phyloP scores from a whole-genome alignment of 306 rosid species.

The Citrullus colocynthis region DNA sequence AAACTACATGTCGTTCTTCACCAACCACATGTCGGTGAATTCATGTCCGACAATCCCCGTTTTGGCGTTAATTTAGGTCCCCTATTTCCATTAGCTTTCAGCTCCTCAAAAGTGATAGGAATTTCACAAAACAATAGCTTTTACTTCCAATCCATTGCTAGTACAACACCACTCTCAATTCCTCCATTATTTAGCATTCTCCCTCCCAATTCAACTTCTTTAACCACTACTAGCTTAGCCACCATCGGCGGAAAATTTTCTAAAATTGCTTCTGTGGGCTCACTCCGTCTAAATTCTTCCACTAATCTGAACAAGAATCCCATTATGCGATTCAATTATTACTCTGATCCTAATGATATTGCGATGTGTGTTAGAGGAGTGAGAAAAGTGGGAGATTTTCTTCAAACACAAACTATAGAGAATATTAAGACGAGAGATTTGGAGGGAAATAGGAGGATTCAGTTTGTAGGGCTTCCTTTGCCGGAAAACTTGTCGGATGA shows the following conservation, averaged over 20 bases:
- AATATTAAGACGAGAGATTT: background rate
- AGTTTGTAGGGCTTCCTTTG: background rate
- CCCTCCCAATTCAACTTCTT: background rate
- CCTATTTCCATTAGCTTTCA: background rate
- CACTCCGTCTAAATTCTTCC: background rate
- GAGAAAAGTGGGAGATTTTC: background rate
- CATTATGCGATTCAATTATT: background rate
- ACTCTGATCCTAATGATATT: background rate
- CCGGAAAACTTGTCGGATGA: background rate
- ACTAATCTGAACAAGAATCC: background rate
- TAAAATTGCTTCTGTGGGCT: background rate
- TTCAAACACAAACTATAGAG: background rate
- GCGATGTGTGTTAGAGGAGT: background rate
- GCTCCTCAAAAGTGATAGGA: background rate
- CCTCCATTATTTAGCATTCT: background rate
- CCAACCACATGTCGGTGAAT: slow-evolving; percentile 12
- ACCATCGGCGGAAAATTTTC: background rate
- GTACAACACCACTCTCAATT: background rate
- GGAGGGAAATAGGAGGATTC: background rate
- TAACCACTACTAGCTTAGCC: background rate
- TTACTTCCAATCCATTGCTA: background rate
- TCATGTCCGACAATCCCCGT: slow-evolving; percentile 21
- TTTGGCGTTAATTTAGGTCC: background rate
- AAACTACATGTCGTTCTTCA: slow-evolving; percentile 2
- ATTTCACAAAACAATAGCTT: background rate